Conservation (phyloP, 768 basidiomycete genomes). For the Rhizopogon salebrosus region DNA sequence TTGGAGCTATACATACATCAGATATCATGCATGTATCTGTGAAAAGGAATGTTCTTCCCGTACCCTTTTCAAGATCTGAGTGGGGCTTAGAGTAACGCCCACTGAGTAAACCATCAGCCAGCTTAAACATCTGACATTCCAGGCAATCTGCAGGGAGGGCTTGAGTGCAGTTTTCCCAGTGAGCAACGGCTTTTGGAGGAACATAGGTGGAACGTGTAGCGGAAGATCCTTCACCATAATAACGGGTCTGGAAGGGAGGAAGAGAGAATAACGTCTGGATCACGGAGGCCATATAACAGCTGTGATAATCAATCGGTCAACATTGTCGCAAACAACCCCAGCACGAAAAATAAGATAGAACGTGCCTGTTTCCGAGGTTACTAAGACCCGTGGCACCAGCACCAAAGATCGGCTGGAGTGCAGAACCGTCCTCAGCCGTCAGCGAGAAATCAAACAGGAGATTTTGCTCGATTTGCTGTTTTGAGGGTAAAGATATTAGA, state of each 20-base stretch:
- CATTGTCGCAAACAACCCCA: neutral
- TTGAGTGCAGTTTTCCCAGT: slow-evolving; percentile 60
- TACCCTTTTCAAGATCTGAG: slow-evolving; percentile 20
- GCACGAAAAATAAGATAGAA: neutral
- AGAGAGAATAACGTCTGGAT: slow-evolving; percentile 85
- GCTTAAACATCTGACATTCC: slow-evolving; percentile 93
- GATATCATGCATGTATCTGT: slow-evolving; percentile 5
- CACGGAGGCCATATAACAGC: slow-evolving; percentile 97
- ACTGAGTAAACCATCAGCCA: slow-evolving; percentile 88
- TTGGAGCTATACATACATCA: slow-evolving; percentile 15
- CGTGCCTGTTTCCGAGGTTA: slow-evolving; percentile 88
- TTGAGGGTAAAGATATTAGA: neutral
- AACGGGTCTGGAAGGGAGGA: slow-evolving; percentile 69
- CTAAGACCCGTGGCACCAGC: slow-evolving; percentile 83
- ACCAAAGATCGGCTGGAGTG: slow-evolving; percentile 85
- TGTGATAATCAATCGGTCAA: slow-evolving; percentile 20
- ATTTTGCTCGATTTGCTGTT: slow-evolving; percentile 94
- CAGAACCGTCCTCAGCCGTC: slow-evolving; percentile 79
- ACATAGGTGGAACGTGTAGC: slow-evolving; percentile 8
- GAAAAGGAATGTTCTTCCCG: neutral
- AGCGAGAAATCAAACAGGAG: slow-evolving; percentile 92
- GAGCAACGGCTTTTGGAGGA: slow-evolving; percentile 34
- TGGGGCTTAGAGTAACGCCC: slow-evolving; percentile 81
- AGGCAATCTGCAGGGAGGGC: slow-evolving; percentile 76
- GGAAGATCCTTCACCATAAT: slow-evolving; percentile 33